These are phyloP conservation scores for Murraya paniculata DNA, from an alignment of 345 rosid genomes.

Conservation along the genomic window DNA sequence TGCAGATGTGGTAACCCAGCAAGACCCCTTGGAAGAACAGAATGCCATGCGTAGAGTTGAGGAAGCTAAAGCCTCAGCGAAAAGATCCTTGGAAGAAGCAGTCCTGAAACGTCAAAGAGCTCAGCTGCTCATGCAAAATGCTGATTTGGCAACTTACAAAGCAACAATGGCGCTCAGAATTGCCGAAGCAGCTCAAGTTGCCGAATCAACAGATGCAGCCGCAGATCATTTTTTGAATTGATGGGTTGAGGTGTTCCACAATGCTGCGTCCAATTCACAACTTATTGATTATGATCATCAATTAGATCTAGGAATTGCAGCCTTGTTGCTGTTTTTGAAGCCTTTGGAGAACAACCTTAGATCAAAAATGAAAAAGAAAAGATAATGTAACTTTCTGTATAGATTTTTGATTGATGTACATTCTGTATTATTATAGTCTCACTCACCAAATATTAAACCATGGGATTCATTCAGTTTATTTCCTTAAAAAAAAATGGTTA, in stretches of 20 bases:
- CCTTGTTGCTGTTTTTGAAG: conserved; percentile 17
- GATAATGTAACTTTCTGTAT: conserved; percentile 35
- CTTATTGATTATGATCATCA: neutral
- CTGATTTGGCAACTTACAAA: conserved; percentile 77
- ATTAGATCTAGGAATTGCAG: conserved; percentile 15
- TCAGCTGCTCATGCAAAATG: conserved; percentile 70
- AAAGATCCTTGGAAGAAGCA: conserved; percentile 42
- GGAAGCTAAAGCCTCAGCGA: conserved; percentile 50
- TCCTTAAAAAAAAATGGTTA: conserved; percentile 6
- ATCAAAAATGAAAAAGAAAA: neutral
- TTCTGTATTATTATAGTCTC: conserved; percentile 37
- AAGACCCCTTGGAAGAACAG: conserved; percentile 46
- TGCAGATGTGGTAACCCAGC: conserved; percentile 47
- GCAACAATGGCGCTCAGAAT: conserved; percentile 64
- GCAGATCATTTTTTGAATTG: conserved; percentile 33
- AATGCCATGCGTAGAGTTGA: conserved; percentile 39
- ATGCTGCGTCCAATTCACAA: neutral
- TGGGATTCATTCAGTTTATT: conserved; percentile 12
- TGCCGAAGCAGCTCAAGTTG: conserved; percentile 54
- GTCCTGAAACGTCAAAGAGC: conserved; percentile 58
- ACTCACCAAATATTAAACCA: conserved; percentile 22
- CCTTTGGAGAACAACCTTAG: conserved; percentile 9
- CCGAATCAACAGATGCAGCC: conserved; percentile 31
- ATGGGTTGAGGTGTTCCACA: conserved; percentile 1
- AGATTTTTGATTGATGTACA: conserved; percentile 36